Conservation (phyloP, 2,329 filamentous ascomycete species). For the Fusarium sp. region DNA sequence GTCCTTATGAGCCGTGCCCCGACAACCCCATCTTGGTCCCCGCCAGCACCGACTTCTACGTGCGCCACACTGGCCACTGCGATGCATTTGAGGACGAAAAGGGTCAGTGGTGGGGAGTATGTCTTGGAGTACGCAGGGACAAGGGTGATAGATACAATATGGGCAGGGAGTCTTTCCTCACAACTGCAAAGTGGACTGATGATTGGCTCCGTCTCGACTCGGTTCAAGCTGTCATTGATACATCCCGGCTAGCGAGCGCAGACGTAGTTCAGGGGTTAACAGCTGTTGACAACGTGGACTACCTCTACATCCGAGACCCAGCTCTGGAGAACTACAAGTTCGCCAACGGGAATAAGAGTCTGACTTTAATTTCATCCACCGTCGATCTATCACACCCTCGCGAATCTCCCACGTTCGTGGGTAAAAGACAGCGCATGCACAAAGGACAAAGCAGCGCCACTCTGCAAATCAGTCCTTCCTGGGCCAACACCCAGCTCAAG, state of each 20-base stretch:
- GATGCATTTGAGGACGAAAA: conserved; percentile 12
- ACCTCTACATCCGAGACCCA: conserved; percentile 20
- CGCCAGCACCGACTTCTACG: conserved; percentile 1
- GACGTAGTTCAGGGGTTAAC: not conserved
- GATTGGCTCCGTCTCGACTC: conserved; percentile 15
- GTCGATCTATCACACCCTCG: conserved; percentile 9
- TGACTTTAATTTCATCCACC: not conserved
- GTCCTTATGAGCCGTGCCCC: conserved; percentile 17
- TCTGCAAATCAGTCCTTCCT: not conserved
- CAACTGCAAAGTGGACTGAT: conserved; percentile 8
- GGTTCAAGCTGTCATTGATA: conserved; percentile 1
- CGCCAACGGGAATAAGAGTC: conserved; percentile 1
- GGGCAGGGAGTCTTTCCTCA: conserved; percentile 19
- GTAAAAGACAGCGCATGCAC: conserved; percentile 19
- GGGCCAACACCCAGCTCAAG: not conserved
- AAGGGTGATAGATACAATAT: conserved; percentile 14
- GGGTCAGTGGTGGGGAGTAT: conserved; percentile 22
- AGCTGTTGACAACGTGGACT: conserved; percentile 10
- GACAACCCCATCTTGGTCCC: conserved; percentile 11
- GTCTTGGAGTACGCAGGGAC: conserved; percentile 19
- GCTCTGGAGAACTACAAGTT: conserved; percentile 15
- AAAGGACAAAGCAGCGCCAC: conserved; percentile 5
- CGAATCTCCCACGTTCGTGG: conserved; percentile 14
- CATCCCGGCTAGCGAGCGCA: not conserved
- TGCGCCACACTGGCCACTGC: conserved; percentile 21